A percentile compares a stretch with the other conserved stretches of the same genome.
phyloP scores from a whole-genome alignment of 2,329 filamentous ascomycete species.

The Aspergillus oerlinghausenensis region DNA sequence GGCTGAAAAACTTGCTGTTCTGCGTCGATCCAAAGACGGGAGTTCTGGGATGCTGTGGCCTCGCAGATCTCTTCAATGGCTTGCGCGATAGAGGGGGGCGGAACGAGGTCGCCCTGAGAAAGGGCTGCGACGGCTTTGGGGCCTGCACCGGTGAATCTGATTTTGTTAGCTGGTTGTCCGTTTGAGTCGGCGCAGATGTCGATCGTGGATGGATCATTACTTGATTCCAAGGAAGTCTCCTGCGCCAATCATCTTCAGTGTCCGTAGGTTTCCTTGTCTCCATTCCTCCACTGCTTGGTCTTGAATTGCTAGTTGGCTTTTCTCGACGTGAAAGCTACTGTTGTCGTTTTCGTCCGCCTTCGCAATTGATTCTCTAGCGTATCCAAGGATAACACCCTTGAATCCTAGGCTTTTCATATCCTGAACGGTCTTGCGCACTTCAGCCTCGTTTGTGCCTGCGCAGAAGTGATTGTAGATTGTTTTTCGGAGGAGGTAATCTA shows the following conservation, averaged over 20 bases:
- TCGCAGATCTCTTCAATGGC: conserved; percentile 38
- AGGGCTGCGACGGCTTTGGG: conserved; percentile 34
- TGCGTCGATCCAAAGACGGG: conserved; percentile 45
- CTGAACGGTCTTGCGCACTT: conserved; percentile 36
- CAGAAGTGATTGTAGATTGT: conserved; percentile 49
- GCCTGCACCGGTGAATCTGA: conserved; percentile 43
- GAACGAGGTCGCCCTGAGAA: conserved; percentile 23
- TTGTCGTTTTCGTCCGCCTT: conserved; percentile 10
- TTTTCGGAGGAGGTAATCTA: conserved; percentile 34
- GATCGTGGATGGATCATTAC: conserved; percentile 17
- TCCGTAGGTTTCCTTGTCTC: conserved; percentile 45
- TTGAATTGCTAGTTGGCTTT: conserved; percentile 7
- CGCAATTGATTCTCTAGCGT: conserved; percentile 41
- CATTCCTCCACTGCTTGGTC: conserved; percentile 39
- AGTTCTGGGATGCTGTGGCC: conserved; percentile 28
- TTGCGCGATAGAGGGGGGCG: conserved; percentile 29
- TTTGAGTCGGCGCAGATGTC: background rate
- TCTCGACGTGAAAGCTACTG: background rate
- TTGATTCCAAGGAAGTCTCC: conserved; percentile 44
- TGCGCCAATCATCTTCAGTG: conserved; percentile 40
- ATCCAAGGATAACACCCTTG: conserved; percentile 46
- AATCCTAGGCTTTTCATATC: conserved; percentile 42
- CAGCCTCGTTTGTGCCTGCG: conserved; percentile 38
- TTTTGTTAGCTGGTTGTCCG: background rate
- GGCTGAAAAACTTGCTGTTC: conserved; percentile 45